These are phyloP conservation scores for Suhomyces canberraensis DNA, from an alignment of 805 yeast species.

Conservation along the genomic window DNA sequence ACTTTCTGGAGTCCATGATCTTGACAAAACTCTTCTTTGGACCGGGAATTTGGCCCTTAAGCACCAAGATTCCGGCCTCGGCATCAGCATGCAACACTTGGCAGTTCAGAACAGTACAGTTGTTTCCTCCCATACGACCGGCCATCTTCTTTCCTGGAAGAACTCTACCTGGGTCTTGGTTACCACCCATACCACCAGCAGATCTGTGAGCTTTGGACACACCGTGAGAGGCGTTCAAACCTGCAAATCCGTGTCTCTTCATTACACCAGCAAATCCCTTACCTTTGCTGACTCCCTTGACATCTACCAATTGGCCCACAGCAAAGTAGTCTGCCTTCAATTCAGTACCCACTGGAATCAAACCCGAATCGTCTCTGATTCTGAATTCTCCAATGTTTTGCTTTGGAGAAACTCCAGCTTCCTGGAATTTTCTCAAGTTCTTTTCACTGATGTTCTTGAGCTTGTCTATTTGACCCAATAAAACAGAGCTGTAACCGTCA, in stretches of 20 bases:
- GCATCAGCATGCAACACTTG: conserved; percentile 78
- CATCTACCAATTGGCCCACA: conserved; percentile 80
- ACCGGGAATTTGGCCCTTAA: conserved; percentile 91
- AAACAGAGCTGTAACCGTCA: conserved; percentile 83
- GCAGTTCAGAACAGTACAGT: conserved; percentile 70
- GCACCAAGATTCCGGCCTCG: conserved; percentile 73
- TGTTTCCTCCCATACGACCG: conserved; percentile 87
- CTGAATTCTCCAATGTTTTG: conserved; percentile 71
- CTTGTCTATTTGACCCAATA: conserved; percentile 79
- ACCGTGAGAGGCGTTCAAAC: conserved; percentile 94
- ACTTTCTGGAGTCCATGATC: conserved; percentile 74
- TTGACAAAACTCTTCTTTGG: conserved; percentile 72
- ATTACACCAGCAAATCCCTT: conserved; percentile 98
- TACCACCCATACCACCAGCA: conserved; percentile 96
- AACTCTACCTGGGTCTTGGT: conserved; percentile 93
- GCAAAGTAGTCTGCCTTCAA: conserved; percentile 81
- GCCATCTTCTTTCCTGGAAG: conserved; percentile 98
- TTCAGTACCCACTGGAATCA: conserved; percentile 74
- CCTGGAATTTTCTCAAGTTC: conserved; percentile 69
- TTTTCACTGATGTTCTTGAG: conserved; percentile 47
- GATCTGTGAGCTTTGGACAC: conserved; percentile 89
- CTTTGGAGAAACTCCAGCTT: conserved; percentile 85
- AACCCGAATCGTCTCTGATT: conserved; percentile 61
- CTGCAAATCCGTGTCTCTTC: conserved; percentile 89
- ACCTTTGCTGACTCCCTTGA: conserved; percentile 79